Base-by-base conservation (phyloP, 768 basidiomycete genomes). In the Termitomyces heimii region DNA sequence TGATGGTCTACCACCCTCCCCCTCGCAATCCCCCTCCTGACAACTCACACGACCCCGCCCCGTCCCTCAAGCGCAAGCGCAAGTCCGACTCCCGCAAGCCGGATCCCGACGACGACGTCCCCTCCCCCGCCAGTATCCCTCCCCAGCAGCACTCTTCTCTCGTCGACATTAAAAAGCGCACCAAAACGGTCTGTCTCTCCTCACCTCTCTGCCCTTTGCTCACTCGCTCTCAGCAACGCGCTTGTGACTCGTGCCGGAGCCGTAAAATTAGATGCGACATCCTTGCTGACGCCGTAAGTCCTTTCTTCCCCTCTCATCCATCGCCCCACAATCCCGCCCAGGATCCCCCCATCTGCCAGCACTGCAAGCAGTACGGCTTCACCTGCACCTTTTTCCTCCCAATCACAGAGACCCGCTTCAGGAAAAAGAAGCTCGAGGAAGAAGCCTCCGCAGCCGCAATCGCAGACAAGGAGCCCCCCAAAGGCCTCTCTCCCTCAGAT, bases 371-470 rank as follows among this genome's bases (percentile, higher is more conserved):
- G 68, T 93, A 94, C 65, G 82, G 83, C 44, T 92, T 94, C 63
- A 93, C 96, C 62, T 97, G 96, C 70, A 97, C 95, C 5, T 97
- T 95, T 74, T 96, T 97, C 78, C 84, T 98, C 13, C 97, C 97
- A 40, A 99, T 99, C 64, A 93, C 96, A 10, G 97, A 98, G 71
- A 99, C 97, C 0, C 87, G 97, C 20, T 99, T 98, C 81, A 98
- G 98, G 76, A 97, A 97, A 78, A 94, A 94, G 75, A 88, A 89
- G 63, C 57, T 85, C 44, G 89, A 94, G 65, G 86, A 91, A 64
- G 89, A 89, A 52, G 29, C 51, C 4, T 37, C 51, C 4, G 52
- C 31, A 1, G 39, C 29, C 10, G 40, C 40, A 7, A 72, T 75
- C 2, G 62, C 65, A 24, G 76, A 76, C 32, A 73, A 73, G 43